Evolutionary conservation across 169 alveolate species (phyloP).

Genomic region (Cryptosporidium muris): DNA sequence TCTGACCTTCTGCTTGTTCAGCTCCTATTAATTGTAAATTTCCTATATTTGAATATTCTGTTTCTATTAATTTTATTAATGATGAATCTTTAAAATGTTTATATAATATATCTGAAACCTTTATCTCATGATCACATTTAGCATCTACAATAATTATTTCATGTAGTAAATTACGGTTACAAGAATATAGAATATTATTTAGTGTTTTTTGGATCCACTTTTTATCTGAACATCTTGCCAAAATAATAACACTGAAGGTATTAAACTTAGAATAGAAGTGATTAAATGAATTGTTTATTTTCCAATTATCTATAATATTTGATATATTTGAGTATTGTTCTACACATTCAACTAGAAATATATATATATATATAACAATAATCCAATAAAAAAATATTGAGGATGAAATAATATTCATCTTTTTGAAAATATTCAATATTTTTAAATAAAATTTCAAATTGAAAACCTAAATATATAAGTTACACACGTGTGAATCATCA

Average conservation of each 20-base stretch:
- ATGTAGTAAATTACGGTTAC: constrained; percentile 61
- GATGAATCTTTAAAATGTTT: neutral
- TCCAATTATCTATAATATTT: constrained; percentile 12
- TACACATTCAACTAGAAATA: no score
- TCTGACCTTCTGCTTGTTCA: constrained; percentile 22
- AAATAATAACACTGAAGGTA: constrained; percentile 20
- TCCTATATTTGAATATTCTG: constrained; percentile 39
- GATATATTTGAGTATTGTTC: no score
- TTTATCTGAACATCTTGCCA: constrained; percentile 45
- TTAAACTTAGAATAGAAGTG: constrained; percentile 20
- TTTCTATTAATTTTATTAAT: constrained; percentile 42
- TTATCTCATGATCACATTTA: neutral
- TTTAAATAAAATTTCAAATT: neutral
- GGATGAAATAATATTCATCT: constrained; percentile 6
- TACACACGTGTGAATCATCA: constrained; percentile 12
- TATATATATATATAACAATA: neutral
- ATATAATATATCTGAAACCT: neutral
- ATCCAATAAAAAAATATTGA: neutral
- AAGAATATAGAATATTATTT: constrained; percentile 30
- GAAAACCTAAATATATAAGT: neutral
- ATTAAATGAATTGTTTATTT: constrained; percentile 22
- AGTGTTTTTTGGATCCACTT: constrained; percentile 42
- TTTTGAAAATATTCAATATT: neutral
- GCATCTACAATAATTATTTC: constrained; percentile 34
- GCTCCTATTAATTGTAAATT: constrained; percentile 49